Evolutionary conservation across 2,329 filamentous ascomycete species (phyloP).

Genomic region (Colletotrichum viniferum): DNA sequence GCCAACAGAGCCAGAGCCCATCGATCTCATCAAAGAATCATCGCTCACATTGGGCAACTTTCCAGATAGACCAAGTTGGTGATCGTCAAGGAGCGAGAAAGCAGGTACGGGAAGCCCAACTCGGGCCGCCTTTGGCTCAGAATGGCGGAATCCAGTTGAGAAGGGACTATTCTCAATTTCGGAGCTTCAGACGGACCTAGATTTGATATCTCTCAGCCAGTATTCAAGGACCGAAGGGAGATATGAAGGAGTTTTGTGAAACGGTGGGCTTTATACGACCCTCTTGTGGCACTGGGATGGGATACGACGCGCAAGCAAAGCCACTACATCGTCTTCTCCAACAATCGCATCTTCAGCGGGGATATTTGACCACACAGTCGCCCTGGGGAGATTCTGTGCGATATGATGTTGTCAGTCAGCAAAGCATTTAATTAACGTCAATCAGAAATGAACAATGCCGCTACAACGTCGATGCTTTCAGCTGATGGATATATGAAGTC

Average conservation of each 20-base stretch:
- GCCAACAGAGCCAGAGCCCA: not conserved
- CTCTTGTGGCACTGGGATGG: not conserved
- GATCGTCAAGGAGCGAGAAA: not conserved
- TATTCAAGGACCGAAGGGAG: not conserved
- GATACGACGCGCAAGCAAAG: not conserved
- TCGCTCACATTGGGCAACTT: not conserved
- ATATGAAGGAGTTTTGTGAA: not conserved
- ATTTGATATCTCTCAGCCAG: not conserved
- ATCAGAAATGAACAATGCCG: not conserved
- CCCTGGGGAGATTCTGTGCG: not conserved
- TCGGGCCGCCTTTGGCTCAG: not conserved
- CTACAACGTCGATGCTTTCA: not conserved
- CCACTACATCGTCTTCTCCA: not conserved
- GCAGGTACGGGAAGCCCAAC: not conserved
- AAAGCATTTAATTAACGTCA: not conserved
- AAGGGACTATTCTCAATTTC: not conserved
- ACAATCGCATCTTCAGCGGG: not conserved
- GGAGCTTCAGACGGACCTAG: rapidly evolving
- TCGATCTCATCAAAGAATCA: rapidly evolving
- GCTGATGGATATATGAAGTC: not conserved
- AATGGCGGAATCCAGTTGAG: not conserved
- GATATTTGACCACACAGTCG: not conserved
- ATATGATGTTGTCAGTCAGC: not conserved
- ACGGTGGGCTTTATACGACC: not conserved
- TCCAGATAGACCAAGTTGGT: rapidly evolving